A percentile compares a stretch with the other conserved stretches of the same genome.
Conservation (phyloP, 805 yeast species). For the Torulaspora franciscae region DNA sequence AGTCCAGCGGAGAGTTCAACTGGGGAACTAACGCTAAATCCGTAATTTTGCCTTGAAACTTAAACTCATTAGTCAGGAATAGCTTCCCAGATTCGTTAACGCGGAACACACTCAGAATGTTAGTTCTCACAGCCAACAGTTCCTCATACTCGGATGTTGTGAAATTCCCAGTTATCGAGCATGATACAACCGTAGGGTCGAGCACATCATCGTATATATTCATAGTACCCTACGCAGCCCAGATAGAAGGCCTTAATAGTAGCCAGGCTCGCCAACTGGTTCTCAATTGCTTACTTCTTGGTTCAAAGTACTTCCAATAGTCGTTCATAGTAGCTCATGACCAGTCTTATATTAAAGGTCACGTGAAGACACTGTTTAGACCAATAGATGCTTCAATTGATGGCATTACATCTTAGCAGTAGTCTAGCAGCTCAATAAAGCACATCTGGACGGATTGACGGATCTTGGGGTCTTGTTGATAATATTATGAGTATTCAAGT, state of each 20-base stretch:
- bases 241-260: neutral
- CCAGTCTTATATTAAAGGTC: no score
- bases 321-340: no score
- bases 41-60: conserved; percentile 64
- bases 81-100: conserved; percentile 23
- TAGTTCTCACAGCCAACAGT: conserved; percentile 65
- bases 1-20: conserved; percentile 50
- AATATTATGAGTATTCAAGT: no score
- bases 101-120: conserved; percentile 44
- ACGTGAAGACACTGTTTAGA: no score
- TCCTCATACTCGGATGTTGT: conserved; percentile 41
- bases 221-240: conserved; percentile 41
- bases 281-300: no score
- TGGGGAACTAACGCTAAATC: conserved; percentile 51
- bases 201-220: conserved; percentile 74
- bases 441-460: no score
- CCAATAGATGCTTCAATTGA: no score
- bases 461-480: neutral
- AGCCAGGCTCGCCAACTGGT: no score
- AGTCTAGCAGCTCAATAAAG: no score
- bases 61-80: conserved; percentile 55
- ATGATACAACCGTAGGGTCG: conserved; percentile 70
- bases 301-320: no score
- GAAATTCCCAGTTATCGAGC: conserved; percentile 50
- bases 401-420: no score